Evolutionary conservation across 2,329 filamentous ascomycete species (phyloP).

Genomic region (Xylaria arbuscula): DNA sequence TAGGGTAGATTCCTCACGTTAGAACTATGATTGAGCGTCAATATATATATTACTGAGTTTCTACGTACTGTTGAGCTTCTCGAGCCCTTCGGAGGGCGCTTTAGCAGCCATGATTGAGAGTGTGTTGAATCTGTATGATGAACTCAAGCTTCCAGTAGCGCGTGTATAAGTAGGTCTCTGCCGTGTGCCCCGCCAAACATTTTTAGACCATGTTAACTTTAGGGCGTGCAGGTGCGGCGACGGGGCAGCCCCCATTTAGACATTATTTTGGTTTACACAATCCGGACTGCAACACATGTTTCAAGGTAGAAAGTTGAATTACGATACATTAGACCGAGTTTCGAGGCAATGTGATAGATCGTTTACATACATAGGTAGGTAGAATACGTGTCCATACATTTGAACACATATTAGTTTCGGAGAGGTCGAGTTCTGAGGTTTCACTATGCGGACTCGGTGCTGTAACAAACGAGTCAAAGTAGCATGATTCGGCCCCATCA

Average conservation of each 20-base stretch:
- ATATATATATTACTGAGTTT: conserved; percentile 18
- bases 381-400: too few relatives aligned
- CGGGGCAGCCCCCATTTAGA: conserved; percentile 1
- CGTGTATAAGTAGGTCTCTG: not conserved
- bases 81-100: conserved; percentile 55
- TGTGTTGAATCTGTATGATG: conserved; percentile 2
- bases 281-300: not conserved
- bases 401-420: too few relatives aligned
- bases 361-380: too few relatives aligned
- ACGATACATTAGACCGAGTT: too few relatives aligned
- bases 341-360: too few relatives aligned
- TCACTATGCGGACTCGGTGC: too few relatives aligned
- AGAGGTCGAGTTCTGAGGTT: too few relatives aligned
- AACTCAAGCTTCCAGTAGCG: not conserved
- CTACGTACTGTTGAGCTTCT: conserved; percentile 55
- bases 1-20: conserved; percentile 49
- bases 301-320: too few relatives aligned
- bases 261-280: not conserved
- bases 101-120: conserved; percentile 55
- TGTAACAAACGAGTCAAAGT: too few relatives aligned
- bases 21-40: conserved; percentile 56
- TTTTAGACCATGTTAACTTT: conserved; percentile 25
- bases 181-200: conserved; percentile 33
- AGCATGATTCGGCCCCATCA: too few relatives aligned
- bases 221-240: conserved; percentile 1